Percentiles rank a stretch among this genome's conserved stretches.
These are phyloP conservation scores for Pueraria montana DNA, from an alignment of 306 rosid genomes.

Conservation along the genomic window DNA sequence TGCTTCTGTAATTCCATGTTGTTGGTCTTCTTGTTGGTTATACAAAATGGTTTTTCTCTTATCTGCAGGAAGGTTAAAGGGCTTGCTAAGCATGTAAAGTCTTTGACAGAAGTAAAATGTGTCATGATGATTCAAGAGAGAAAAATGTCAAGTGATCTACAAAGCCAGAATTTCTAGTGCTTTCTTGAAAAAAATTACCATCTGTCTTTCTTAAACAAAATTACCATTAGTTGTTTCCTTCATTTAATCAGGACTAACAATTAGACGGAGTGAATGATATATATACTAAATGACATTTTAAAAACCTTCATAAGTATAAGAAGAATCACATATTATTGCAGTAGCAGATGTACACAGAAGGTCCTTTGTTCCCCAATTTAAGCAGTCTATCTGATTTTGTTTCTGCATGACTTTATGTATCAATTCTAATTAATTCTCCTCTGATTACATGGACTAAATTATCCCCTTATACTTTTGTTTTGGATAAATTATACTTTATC, in stretches of 20 bases:
- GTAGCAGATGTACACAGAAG: not conserved
- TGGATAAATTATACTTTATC: not conserved
- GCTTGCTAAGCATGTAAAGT: conserved; percentile 27
- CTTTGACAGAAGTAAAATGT: conserved; percentile 32
- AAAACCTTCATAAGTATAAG: not conserved
- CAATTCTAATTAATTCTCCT: not conserved
- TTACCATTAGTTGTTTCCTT: not conserved
- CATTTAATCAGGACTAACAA: not conserved
- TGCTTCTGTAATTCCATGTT: conserved; percentile 48
- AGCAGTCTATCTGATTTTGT: not conserved
- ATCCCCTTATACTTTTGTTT: not conserved
- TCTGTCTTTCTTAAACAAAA: conserved; percentile 3
- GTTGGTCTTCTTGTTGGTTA: conserved; percentile 45
- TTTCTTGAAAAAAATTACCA: conserved; percentile 1
- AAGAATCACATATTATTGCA: not conserved
- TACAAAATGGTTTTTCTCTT: conserved; percentile 44
- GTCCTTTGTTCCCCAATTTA: not conserved
- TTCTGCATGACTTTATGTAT: conserved; percentile 3
- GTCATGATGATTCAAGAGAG: conserved; percentile 18
- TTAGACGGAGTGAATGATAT: not conserved
- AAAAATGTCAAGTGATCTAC: not conserved
- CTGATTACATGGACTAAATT: not conserved
- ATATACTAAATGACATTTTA: not conserved
- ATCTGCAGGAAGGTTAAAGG: conserved; percentile 48
- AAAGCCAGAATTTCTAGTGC: conserved; percentile 12